These are phyloP conservation scores for Rhododendron ferrugineum DNA, from an alignment of 148 eudicot species.

Conservation along the genomic window DNA sequence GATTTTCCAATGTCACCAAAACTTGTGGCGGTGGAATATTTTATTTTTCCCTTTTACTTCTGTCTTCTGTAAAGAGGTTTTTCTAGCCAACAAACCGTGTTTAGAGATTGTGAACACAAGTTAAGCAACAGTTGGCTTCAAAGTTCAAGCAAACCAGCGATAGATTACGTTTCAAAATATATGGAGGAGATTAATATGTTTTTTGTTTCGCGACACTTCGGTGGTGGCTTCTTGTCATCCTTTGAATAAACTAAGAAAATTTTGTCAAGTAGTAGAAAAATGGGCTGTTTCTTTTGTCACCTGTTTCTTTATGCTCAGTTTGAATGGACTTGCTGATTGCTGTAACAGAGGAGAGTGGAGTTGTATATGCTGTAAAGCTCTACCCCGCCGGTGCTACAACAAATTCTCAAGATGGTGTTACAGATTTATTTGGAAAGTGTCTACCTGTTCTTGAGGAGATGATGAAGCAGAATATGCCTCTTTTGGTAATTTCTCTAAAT, in stretches of 20 bases:
- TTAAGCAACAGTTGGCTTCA: background rate
- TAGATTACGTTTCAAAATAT: background rate
- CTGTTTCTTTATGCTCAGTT: background rate
- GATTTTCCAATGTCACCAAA: background rate
- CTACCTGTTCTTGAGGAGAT: slow-evolving; percentile 85
- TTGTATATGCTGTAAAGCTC: slow-evolving; percentile 76
- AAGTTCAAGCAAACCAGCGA: background rate
- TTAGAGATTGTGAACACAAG: background rate
- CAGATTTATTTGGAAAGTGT: slow-evolving; percentile 90
- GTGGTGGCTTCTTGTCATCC: background rate
- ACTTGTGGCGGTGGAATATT: background rate
- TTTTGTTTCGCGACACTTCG: background rate
- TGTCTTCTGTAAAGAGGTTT: background rate
- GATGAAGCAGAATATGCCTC: slow-evolving; percentile 82
- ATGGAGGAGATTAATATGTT: background rate
- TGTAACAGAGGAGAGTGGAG: slow-evolving; percentile 72
- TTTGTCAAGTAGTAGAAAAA: background rate
- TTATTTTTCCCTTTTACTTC: background rate
- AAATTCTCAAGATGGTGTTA: slow-evolving; percentile 98
- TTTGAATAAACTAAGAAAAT: background rate
- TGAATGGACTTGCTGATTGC: slow-evolving; percentile 6
- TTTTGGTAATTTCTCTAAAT: slow-evolving; percentile 45
- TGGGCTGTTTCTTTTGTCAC: background rate
- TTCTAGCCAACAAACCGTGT: background rate
- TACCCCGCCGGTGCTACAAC: slow-evolving; percentile 99